Conservation (phyloP, 2,329 filamentous ascomycete genomes). For the Hirsutella thompsonii region DNA sequence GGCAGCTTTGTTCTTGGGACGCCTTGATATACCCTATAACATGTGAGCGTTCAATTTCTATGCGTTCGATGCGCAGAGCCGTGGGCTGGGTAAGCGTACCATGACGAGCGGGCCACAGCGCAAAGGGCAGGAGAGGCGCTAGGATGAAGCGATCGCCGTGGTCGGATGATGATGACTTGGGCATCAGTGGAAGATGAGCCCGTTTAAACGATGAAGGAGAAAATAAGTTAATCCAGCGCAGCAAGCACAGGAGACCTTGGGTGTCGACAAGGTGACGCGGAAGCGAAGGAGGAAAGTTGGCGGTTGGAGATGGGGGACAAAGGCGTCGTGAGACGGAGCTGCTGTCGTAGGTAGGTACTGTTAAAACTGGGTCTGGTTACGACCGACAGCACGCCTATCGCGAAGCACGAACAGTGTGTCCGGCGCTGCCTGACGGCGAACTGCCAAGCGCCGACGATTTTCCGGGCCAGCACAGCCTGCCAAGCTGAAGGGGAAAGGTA, state of each 20-base stretch:
- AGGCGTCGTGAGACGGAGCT: not conserved
- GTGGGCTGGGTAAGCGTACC: constrained; percentile 14
- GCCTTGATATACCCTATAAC: constrained; percentile 24
- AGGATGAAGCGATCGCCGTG: constrained; percentile 4
- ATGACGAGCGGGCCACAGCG: constrained; percentile 12
- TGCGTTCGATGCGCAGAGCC: not conserved
- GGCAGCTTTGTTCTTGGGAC: constrained; percentile 26
- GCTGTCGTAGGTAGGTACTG: not conserved
- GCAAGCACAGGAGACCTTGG: too few relatives aligned
- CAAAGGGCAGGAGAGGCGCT: constrained; percentile 2
- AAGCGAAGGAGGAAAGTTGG: not conserved
- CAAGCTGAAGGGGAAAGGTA: constrained; percentile 5
- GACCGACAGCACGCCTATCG: not conserved
- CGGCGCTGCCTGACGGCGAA: constrained; percentile 18
- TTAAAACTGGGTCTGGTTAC: not conserved
- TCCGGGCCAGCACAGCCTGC: constrained; percentile 17
- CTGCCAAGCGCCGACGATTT: constrained; percentile 21
- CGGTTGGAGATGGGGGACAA: not conserved
- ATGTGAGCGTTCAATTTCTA: not conserved
- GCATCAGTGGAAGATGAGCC: constrained; percentile 10
- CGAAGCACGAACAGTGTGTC: not conserved
- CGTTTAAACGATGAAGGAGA: not conserved
- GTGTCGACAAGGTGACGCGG: too few relatives aligned
- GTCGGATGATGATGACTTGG: constrained; percentile 8
- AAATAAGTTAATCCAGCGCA: too few relatives aligned